Conservation (phyloP, 805 yeast genomes). For the Cephaloascus fragrans region DNA sequence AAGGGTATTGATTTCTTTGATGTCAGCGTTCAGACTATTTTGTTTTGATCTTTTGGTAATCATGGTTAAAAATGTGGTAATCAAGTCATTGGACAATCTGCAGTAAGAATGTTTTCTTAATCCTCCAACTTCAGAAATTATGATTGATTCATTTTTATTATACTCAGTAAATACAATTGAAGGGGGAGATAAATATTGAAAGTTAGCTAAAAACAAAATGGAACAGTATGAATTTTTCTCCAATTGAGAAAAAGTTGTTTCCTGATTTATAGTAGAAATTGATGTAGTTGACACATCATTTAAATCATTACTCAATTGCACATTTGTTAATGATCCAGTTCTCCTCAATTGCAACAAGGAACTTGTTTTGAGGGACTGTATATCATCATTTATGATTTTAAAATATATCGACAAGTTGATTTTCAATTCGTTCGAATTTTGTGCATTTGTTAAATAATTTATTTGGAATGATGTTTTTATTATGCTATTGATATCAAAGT, state of each 20-base stretch:
- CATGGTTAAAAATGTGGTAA: slow-evolving; percentile 10
- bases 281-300: no score
- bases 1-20: slow-evolving; percentile 2
- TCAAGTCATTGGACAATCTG: slow-evolving; percentile 20
- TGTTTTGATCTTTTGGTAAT: slow-evolving; percentile 10
- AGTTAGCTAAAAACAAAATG: background rate
- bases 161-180: slow-evolving; percentile 20
- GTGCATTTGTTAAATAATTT: background rate
- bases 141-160: slow-evolving; percentile 15
- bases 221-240: background rate
- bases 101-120: slow-evolving; percentile 29
- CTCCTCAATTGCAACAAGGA: background rate
- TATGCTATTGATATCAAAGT: background rate
- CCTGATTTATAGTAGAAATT: no score
- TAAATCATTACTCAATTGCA: background rate
- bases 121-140: slow-evolving; percentile 29
- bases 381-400: background rate
- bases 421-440: background rate
- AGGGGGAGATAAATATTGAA: slow-evolving; percentile 8
- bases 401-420: background rate
- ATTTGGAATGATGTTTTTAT: background rate
- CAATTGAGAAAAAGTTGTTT: no score
- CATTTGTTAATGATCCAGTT: background rate
- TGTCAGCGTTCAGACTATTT: slow-evolving; percentile 5
- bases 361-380: background rate